Evolutionary conservation across 345 rosid species (phyloP).

Genomic region (Aegle marmelos): DNA sequence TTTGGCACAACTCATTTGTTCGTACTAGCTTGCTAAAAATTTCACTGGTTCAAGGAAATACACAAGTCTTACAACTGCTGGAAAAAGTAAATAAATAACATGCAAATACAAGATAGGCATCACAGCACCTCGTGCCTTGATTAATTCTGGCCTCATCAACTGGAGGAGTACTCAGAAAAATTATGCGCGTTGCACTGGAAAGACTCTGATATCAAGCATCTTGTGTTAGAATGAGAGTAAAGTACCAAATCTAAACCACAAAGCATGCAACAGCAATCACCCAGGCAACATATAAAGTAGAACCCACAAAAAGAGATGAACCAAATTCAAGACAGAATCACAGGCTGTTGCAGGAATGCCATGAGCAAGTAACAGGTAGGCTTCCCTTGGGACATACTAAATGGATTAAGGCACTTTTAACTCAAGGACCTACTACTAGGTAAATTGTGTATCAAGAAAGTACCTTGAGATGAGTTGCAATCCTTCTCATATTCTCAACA

Average conservation of each 20-base stretch:
- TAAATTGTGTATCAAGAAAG: constrained; percentile 9
- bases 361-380: background rate
- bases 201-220: constrained; percentile 54
- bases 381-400: background rate
- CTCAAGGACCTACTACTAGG: background rate
- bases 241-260: background rate
- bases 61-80: background rate
- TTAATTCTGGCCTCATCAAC: constrained; percentile 76
- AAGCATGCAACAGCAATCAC: background rate
- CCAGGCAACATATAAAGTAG: no score
- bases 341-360: background rate
- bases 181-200: constrained; percentile 55
- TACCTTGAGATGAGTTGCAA: constrained; percentile 79
- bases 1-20: constrained; percentile 78
- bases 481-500: constrained; percentile 77
- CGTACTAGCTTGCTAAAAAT: constrained; percentile 69
- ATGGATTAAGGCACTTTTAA: background rate
- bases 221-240: constrained; percentile 9
- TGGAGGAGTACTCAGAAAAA: constrained; percentile 83
- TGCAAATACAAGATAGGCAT: constrained; percentile 8
- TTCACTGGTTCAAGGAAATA: constrained; percentile 41
- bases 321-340: background rate
- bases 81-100: background rate
- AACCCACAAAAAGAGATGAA: background rate
- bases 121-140: constrained; percentile 53